phyloP scores from a whole-genome alignment of 371 early-diverging fungal species.

The Paramicrosporidium saccamoebae region DNA sequence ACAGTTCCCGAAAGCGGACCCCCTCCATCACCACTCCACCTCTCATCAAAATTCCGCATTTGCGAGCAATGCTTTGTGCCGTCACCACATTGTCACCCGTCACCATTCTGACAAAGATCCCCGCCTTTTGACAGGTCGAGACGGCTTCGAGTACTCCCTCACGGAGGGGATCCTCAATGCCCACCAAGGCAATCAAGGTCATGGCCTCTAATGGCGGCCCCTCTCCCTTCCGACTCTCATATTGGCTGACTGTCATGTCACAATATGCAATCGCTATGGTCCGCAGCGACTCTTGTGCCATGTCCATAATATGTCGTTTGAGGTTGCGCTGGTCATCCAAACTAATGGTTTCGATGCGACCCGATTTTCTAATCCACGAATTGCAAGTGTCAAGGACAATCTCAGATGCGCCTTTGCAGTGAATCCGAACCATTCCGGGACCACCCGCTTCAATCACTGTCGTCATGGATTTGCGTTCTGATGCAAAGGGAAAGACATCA shows the following conservation, averaged over 20 bases:
- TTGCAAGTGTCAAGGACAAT: slow-evolving; percentile 25
- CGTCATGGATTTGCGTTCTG: slow-evolving; percentile 43
- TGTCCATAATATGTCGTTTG: slow-evolving; percentile 19
- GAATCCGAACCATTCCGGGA: slow-evolving; percentile 13
- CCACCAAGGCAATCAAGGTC: slow-evolving; percentile 39
- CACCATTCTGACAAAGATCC: slow-evolving; percentile 79
- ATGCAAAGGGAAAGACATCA: slow-evolving; percentile 41
- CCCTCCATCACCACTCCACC: slow-evolving; percentile 60
- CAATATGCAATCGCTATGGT: slow-evolving; percentile 55
- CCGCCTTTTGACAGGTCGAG: slow-evolving; percentile 37
- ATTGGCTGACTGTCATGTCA: slow-evolving; percentile 17
- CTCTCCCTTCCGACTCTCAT: slow-evolving; percentile 5
- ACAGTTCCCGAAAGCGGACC: slow-evolving; percentile 38
- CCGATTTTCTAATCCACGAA: slow-evolving; percentile 14
- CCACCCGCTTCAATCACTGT: slow-evolving; percentile 13
- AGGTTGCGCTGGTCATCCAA: slow-evolving; percentile 13
- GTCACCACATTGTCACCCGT: slow-evolving; percentile 81
- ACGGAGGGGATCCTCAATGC: slow-evolving; percentile 71
- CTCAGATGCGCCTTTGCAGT: slow-evolving; percentile 57
- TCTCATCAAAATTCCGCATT: slow-evolving; percentile 47
- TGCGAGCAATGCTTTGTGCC: slow-evolving; percentile 53
- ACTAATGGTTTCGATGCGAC: slow-evolving; percentile 9
- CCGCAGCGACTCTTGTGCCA: slow-evolving; percentile 48
- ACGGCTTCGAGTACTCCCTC: slow-evolving; percentile 57
- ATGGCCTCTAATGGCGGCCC: slow-evolving; percentile 13